Base-by-base conservation (phyloP, 805 yeast genomes). In the Lachancea fermentati region DNA sequence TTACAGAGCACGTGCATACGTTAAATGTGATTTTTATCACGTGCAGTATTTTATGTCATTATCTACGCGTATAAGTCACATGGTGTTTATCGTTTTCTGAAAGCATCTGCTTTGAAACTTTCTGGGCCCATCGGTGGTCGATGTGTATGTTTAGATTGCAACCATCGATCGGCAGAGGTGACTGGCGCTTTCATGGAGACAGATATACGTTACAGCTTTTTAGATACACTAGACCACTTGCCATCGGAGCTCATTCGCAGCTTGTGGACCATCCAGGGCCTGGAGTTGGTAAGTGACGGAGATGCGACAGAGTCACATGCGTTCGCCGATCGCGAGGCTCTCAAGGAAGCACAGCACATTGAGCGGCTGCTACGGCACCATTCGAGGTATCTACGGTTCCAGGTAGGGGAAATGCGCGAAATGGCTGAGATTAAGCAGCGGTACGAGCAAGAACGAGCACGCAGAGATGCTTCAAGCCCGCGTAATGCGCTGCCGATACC, bases 221-320 rank as follows among this genome's bases (percentile, higher is more conserved):
- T 68, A 2, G 57, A 63, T 19, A 51, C 64, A 0, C 55, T 68
- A 37, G 75, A 69, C 43, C 73, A 68, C 44, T 54, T 68, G 12
- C 73, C 73, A 0, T 62, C 70, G 17, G 72, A 69, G 33, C 48
- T 69, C n/a, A 62, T 68, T 9, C 52, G 73, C 16, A 58, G 68
- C 28, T 47, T 68, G 13, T 68, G 73, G 72, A 48, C 63, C 11
- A 51, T 67, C 5, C 72, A 68, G 40, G 53, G 66, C 0, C 45
- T 68, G 5, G 66, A 66, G 45, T 44, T 31, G 31, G 50, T 33
- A 49, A 25, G 47, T 52, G 16, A 48, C 48, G 4, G 30, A 14
- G 22, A 3, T 42, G 3, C 36, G 37, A 3, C 39, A 57, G 6
- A 17, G 16, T 24, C 16, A 16, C 42, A 25, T 55, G 54, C 42